phyloP scores from a whole-genome alignment of 768 basidiomycete species.

The Lyophyllum shimeji region DNA sequence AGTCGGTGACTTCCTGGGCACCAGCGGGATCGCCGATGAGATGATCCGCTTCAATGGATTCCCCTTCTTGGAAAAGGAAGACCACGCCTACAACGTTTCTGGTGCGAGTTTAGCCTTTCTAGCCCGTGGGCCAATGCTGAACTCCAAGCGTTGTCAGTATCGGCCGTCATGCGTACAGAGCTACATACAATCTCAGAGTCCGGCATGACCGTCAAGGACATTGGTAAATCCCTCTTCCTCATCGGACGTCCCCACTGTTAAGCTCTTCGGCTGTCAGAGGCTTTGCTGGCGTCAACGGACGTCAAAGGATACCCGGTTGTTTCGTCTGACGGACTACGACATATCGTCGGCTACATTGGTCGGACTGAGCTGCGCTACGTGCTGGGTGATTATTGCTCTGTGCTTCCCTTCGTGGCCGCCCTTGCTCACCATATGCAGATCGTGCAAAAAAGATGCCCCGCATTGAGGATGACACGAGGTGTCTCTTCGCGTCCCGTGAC shows the following conservation, averaged over 20 bases:
- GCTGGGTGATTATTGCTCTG: constrained; percentile 51
- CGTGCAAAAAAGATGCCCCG: constrained; percentile 66
- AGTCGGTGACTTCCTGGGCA: constrained; percentile 92
- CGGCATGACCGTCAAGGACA: constrained; percentile 74
- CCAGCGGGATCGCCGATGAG: constrained; percentile 93
- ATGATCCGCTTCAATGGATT: constrained; percentile 97
- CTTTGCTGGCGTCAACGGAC: constrained; percentile 63
- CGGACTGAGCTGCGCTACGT: constrained; percentile 84
- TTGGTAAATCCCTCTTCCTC: constrained; percentile 57
- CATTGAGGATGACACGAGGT: constrained; percentile 62
- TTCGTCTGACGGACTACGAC: constrained; percentile 53
- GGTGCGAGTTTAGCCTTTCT: constrained; percentile 48
- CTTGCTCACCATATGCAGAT: constrained; percentile 43
- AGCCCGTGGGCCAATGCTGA: constrained; percentile 1
- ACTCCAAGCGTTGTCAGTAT: constrained; percentile 48
- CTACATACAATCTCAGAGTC: constrained; percentile 69
- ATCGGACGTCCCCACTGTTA: not conserved
- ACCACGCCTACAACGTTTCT: constrained; percentile 87
- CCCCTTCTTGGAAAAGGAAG: constrained; percentile 95
- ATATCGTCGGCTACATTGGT: constrained; percentile 85
- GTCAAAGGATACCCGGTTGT: constrained; percentile 95
- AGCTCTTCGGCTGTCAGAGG: constrained; percentile 47
- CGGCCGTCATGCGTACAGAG: constrained; percentile 86
- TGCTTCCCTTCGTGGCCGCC: not conserved
- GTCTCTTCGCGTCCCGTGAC: constrained; percentile 64